Conservation (phyloP, 495 filamentous ascomycete species). For the Xylaria acuta region DNA sequence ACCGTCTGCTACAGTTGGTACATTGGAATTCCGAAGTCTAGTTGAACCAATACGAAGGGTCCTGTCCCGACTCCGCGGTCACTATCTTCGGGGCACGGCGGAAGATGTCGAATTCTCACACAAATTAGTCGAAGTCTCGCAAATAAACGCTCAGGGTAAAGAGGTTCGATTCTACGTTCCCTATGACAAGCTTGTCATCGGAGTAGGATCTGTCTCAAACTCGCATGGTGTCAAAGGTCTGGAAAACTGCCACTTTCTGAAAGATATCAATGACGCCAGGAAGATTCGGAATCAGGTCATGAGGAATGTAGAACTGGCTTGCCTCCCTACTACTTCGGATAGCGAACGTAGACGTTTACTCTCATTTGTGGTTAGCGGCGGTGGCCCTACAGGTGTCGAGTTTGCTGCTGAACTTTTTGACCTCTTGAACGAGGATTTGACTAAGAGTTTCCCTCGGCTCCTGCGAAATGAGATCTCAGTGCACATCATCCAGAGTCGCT, state of each 20-base stretch:
- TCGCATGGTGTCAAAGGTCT: constrained; percentile 96
- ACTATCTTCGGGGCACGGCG: constrained; percentile 86
- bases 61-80: constrained; percentile 75
- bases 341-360: constrained; percentile 86
- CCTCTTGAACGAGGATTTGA: constrained; percentile 93
- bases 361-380: constrained; percentile 93
- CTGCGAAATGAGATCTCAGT: constrained; percentile 96
- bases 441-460: constrained; percentile 81
- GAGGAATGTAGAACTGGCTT: constrained; percentile 91
- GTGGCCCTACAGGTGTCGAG: constrained; percentile 95
- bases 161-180: constrained; percentile 88
- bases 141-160: constrained; percentile 71
- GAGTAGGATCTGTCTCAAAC: constrained; percentile 90
- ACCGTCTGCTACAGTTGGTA: constrained; percentile 94
- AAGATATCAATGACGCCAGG: constrained; percentile 90
- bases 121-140: constrained; percentile 86
- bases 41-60: constrained; percentile 93
- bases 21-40: constrained; percentile 85
- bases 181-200: constrained; percentile 98
- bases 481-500: constrained; percentile 91
- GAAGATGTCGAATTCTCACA: constrained; percentile 89
- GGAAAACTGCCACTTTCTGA: constrained; percentile 92
- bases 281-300: constrained; percentile 88
- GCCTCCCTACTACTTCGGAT: constrained; percentile 88
- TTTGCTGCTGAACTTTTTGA: constrained; percentile 97